Base-by-base conservation (phyloP, 2,329 filamentous ascomycete genomes). In the Pyrenophora graminea region DNA sequence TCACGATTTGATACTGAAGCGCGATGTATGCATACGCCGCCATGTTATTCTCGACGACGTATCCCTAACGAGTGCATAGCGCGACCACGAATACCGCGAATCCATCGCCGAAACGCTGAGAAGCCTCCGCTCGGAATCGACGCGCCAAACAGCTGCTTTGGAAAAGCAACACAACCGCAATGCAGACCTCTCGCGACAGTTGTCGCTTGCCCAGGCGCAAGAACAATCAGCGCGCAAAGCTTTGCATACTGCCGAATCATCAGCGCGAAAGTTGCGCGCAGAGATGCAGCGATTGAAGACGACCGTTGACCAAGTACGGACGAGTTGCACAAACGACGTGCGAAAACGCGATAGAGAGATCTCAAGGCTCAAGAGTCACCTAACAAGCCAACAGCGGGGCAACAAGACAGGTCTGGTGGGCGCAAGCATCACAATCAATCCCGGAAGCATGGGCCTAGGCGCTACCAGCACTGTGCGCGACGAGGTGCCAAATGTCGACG, bases 311-410 rank as follows among this genome's bases (percentile, higher is more conserved):
- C 93, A 97, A 73, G 88, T 94, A 2, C 86, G 93, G 54, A 85
- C 88, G 6, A 87, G 92, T 58, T 97, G 92, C 73, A 87, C 91
- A 42, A 96, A 91, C 60, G 94, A 99, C 67, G 84, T 97, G 39
- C 86, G 93, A 54, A 93, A 95, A 68, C 85, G 93, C 36, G 94
- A 99, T 69, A 80, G 91, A 38, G 90, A 96, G 73, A 87, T 97
- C 58, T 89, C 96, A 58, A 86, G 86, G 34, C 79, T 99, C 57
- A 97, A 97, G 79, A 88, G 87, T 61, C 91, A 96, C 69, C 80
- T 97, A 55, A 82, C 85, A 3, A 90, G 94, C 46, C 67, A 80
- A 59, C 79, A 80, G 57, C 66, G 79, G 18, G 79, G 79, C 10
- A 79, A 78, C 54, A 77, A 75, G 61, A 70, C 71, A 3, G 76